A percentile compares a stretch with the other conserved stretches of the same genome.
Evolutionary conservation across 1,139 yeast genomes (phyloP).

Genomic region (Kodamaea suecica): DNA sequence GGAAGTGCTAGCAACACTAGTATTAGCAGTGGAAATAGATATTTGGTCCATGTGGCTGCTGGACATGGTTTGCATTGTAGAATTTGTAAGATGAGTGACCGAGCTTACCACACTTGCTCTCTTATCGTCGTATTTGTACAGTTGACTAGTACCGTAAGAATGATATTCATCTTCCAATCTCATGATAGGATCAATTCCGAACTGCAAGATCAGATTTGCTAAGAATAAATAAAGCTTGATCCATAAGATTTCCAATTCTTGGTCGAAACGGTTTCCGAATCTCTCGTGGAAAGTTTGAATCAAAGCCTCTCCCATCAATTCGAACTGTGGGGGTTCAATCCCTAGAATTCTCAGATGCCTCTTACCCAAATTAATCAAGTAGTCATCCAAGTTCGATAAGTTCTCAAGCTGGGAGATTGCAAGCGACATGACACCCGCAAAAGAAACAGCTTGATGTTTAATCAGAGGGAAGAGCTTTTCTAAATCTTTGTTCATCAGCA

Average conservation of each 20-base stretch:
- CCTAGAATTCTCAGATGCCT: slow-evolving; percentile 74
- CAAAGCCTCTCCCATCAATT: slow-evolving; percentile 76
- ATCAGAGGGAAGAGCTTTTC: slow-evolving; percentile 62
- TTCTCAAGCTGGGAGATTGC: slow-evolving; percentile 50
- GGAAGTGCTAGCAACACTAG: slow-evolving; percentile 6
- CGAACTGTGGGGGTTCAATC: slow-evolving; percentile 69
- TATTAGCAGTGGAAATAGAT: slow-evolving; percentile 5
- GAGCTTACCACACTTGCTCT: slow-evolving; percentile 18
- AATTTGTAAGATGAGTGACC: slow-evolving; percentile 13
- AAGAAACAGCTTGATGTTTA: slow-evolving; percentile 70
- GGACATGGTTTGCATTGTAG: slow-evolving; percentile 8
- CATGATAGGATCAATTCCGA: slow-evolving; percentile 61
- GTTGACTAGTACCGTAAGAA: slow-evolving; percentile 1
- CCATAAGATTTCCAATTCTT: slow-evolving; percentile 66
- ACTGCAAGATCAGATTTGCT: slow-evolving; percentile 62
- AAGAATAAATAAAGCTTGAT: slow-evolving; percentile 59
- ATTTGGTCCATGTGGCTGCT: slow-evolving; percentile 6
- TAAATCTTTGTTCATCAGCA: slow-evolving; percentile 51
- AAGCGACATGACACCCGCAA: slow-evolving; percentile 75
- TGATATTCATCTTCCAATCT: slow-evolving; percentile 18
- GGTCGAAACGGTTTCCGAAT: slow-evolving; percentile 45
- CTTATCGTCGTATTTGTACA: slow-evolving; percentile 10
- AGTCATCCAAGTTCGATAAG: slow-evolving; percentile 50
- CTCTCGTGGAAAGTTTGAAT: slow-evolving; percentile 72
- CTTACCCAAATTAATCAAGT: slow-evolving; percentile 63